Conservation (phyloP, 768 basidiomycete species). For the Russula sp. region DNA sequence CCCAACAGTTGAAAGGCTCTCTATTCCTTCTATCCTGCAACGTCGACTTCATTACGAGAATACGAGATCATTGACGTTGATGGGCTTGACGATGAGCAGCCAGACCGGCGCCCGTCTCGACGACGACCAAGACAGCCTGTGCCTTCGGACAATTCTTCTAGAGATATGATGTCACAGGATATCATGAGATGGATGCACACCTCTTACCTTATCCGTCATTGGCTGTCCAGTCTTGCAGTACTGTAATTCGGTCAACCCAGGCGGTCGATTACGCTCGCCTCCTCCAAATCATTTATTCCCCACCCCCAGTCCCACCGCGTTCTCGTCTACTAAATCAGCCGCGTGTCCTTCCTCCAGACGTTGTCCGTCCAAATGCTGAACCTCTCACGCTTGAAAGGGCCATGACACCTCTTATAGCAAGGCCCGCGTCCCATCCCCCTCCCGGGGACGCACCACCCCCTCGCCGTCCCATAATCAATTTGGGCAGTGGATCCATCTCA, state of each 20-base stretch:
- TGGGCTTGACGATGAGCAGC: slow-evolving; percentile 39
- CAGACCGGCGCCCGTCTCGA: slow-evolving; percentile 14
- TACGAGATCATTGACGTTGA: slow-evolving; percentile 45
- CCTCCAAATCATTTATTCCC: slow-evolving; percentile 37
- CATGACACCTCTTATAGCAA: slow-evolving; percentile 32
- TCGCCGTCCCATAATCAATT: slow-evolving; percentile 57
- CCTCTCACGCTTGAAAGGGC: slow-evolving; percentile 53
- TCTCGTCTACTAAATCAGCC: slow-evolving; percentile 35
- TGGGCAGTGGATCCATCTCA: slow-evolving; percentile 63
- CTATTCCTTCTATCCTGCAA: slow-evolving; percentile 25
- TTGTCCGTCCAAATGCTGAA: slow-evolving; percentile 49
- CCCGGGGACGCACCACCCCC: slow-evolving; percentile 49
- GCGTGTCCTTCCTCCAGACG: slow-evolving; percentile 37
- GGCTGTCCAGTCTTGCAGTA: background rate
- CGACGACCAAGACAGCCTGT: slow-evolving; percentile 13
- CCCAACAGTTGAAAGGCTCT: background rate
- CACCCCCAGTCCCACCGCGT: slow-evolving; percentile 52
- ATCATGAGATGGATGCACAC: slow-evolving; percentile 41
- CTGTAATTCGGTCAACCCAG: slow-evolving; percentile 14
- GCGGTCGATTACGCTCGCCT: slow-evolving; percentile 27
- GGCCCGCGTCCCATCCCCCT: slow-evolving; percentile 34
- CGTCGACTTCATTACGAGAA: slow-evolving; percentile 30
- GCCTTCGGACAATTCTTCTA: background rate
- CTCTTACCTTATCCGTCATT: slow-evolving; percentile 31
- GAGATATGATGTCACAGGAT: slow-evolving; percentile 3